Base-by-base conservation (phyloP, 163 green algal genomes). In the Scenedesmus sp. region DNA sequence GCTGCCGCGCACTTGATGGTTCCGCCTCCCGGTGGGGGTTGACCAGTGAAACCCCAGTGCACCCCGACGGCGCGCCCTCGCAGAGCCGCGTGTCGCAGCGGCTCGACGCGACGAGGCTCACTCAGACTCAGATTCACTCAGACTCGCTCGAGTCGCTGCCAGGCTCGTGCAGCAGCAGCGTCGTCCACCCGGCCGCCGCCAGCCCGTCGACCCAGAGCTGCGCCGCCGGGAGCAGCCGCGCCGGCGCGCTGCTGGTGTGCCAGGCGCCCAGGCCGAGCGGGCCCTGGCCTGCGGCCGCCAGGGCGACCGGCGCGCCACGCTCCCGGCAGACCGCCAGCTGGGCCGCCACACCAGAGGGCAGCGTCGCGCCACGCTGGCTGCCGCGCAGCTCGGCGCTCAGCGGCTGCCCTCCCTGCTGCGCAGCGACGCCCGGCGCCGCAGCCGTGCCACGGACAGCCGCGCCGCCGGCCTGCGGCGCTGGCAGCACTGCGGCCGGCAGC, bases 401-500 rank as follows among this genome's bases (percentile, higher is more conserved):
- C 51, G 44, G 66, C 50, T 53, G 48, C 48, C 63, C 51, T 51
- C 65, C 33, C 33, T 34, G 18, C 11, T 44, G 14, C 10, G 22
- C 26, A 26, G 45, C 65, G 47, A 5, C 29, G 2, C 4, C 20
- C 56, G 33, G 63, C 39, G 26, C 4, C 28, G 13, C 13, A n/a
- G n/a, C n/a, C n/a, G n/a, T n/a, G n/a, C n/a, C n/a, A n/a, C n/a
- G n/a, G n/a, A n/a, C n/a, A n/a, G 48, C n/a, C 33, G 5, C 50
- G 18, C 26, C 20, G 4, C 4, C 50, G 51, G 50, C 6, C 14
- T 20, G 31, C 53, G 18, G 31, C 18, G 66, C 3, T 15, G 22
- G 57, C 51, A 66, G 22, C 4, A 77, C 51, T 44, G 67, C 67
- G 36, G 34, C 67, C 45, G 67, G 67, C 51, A 64, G 28, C 11